Conservation (phyloP, 257 asterid genomes). For the Nicotiana attenuata region DNA sequence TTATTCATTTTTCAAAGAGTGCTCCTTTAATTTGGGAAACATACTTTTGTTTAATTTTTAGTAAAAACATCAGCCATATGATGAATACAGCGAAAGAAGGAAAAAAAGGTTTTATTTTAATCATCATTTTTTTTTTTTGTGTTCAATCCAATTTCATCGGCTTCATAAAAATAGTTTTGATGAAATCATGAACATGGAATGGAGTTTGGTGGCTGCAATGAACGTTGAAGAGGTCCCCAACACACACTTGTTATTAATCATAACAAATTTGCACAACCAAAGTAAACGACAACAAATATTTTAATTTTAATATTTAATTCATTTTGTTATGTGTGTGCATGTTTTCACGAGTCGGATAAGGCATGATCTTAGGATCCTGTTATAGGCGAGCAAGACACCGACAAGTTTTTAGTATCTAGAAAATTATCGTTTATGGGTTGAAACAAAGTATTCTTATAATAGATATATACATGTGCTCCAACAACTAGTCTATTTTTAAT, state of each 20-base stretch:
- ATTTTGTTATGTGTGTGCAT: not conserved
- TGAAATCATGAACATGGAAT: not conserved
- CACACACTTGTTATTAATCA: not conserved
- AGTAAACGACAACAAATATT: not conserved
- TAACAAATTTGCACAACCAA: not conserved
- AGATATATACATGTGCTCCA: not conserved
- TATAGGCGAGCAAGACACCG: not conserved
- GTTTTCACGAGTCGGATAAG: not conserved
- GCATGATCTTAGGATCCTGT: slow-evolving; percentile 29
- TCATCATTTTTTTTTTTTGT: too few species aligned
- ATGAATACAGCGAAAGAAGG: too few species aligned
- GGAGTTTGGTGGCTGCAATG: not conserved
- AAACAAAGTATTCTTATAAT: not conserved
- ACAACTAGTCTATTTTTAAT: not conserved
- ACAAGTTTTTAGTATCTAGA: slow-evolving; percentile 8
- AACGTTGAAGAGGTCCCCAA: not conserved
- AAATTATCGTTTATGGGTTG: not conserved
- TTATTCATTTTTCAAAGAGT: too few species aligned
- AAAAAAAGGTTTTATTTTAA: too few species aligned
- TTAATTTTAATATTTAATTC: not conserved
- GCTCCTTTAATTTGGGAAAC: too few species aligned
- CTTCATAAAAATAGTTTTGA: not conserved
- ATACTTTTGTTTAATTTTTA: too few species aligned
- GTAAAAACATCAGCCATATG: too few species aligned
- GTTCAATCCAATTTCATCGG: too few species aligned